phyloP scores from a whole-genome alignment of 2,329 filamentous ascomycete genomes.

The Alternaria rosae region DNA sequence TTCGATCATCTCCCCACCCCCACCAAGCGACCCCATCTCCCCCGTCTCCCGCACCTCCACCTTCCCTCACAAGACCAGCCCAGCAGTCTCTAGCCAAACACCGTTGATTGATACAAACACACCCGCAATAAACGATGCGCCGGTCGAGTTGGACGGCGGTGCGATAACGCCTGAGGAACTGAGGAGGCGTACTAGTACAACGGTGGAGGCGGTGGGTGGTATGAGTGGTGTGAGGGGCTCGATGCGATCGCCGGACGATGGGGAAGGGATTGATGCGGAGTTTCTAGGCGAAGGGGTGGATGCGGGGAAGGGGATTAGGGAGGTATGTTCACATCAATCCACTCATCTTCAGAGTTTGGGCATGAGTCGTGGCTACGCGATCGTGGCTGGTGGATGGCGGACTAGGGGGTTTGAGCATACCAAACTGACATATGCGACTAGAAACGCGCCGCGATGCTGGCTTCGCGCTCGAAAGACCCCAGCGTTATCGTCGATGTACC shows the following conservation, averaged over 20 bases:
- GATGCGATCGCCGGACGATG: conserved; percentile 31
- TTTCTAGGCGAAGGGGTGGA: conserved; percentile 35
- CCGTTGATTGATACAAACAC: conserved; percentile 49
- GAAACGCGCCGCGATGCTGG: conserved; percentile 50
- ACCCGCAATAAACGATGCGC: conserved; percentile 53
- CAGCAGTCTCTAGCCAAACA: conserved; percentile 31
- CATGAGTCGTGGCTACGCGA: not conserved
- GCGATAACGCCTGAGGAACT: conserved; percentile 33
- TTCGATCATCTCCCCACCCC: no score
- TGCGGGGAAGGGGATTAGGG: conserved; percentile 24
- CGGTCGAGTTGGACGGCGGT: conserved; percentile 54
- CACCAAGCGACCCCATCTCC: conserved; percentile 32
- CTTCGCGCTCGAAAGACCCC: conserved; percentile 50
- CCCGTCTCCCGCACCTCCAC: conserved; percentile 27
- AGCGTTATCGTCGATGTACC: conserved; percentile 57
- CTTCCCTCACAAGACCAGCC: conserved; percentile 39
- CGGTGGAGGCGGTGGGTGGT: not conserved
- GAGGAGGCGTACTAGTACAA: conserved; percentile 32
- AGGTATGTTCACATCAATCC: conserved; percentile 28
- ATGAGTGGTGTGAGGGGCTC: not conserved
- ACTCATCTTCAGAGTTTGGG: not conserved
- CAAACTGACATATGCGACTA: conserved; percentile 30
- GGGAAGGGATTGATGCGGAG: conserved; percentile 38
- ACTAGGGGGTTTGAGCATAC: not conserved
- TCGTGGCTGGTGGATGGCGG: not conserved